Evolutionary conservation across 148 eudicot species (phyloP), one percentile per base, ranked within the genome.

Genomic region (Fagopyrum tataricum): DNA sequence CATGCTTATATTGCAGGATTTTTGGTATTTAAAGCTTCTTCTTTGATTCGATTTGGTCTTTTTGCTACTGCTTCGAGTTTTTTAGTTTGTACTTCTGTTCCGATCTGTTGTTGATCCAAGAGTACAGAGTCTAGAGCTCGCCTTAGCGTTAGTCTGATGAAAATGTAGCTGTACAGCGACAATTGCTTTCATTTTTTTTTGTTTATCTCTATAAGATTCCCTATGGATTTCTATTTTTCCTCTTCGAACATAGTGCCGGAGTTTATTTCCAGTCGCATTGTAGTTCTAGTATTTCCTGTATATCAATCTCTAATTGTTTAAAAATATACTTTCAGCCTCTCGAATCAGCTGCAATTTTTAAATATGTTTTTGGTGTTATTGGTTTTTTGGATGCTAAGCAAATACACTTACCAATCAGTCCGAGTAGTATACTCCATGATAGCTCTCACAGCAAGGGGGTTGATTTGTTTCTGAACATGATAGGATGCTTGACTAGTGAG

Each of bases 41-140:
- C 14, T 23, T 47, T 52, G 72, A 3, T 74, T 58, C 67, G 73
- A 20, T 59, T 73, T 44, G 6, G 7, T 44, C 49, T 2, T 77
- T 58, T 55, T 70, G 81, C 44, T 70, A 62, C 42, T 46, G 78
- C 64, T 61, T 76, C 44, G 71, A 71, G 48, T 41, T 24, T 61
- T 72, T 23, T 44, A 31, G 37, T 24, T 59, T 12, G 5, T 59
- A n/a, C 4, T 23, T 12, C 78, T 70, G 44, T 67, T 67, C 81
- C 77, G 86, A 79, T 85, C 78, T 77, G 77, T 73, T 75, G 66
- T 40, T 75, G 41, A 51, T 79, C 76, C 72, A 52, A 74, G 59
- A 47, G 18, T 26, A 41, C 18, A 24, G 41, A 21, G 44, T 37
- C 59, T 72, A 4, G n/a, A 7, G 23, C 31, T 17, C 44, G 31